Evolutionary conservation across 306 rosid species (phyloP), one percentile per base, ranked within the genome.

Genomic region (Ziziphus jujuba): DNA sequence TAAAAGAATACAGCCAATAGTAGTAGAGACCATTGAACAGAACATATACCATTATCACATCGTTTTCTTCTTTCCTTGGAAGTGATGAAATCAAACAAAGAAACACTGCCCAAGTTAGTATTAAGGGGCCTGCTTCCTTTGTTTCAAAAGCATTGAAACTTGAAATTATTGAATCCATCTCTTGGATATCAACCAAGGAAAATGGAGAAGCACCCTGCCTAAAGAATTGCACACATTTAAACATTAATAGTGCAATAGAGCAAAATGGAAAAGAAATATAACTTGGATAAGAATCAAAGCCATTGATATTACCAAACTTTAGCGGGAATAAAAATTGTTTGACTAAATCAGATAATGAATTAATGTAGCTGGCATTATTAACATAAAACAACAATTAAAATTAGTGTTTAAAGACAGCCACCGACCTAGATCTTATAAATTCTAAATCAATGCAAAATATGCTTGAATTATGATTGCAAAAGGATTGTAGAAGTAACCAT

Each of bases 91-190:
- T 80, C 50, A 90, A 73, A 82, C 90, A 87, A 73, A 92, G 89
- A 81, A 86, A 90, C 49, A 88, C 97, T 14, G 97, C 98, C 97
- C 98, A 92, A 24, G 97, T 84, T 45, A 92, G 83, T 78, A 92
- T 73, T 62, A 92, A 75, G 19, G 96, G 98, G 44, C 93, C 86
- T 24, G 91, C 86, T 84, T 87, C 98, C 73, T 90, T 86, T 49
- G 82, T 78, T 78, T 87, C 93, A 79, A 78, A 84, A 63, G 69
- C 81, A 75, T 59, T 86, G 74, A 90, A 78, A 58, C 87, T 84
- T 69, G 96, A 86, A 66, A 92, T 63, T 73, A 87, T 48, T 56
- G 85, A 83, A 75, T 92, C 97, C 89, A 90, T 90, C 88, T 90
- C 93, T 81, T 82, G 96, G 70, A 92, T 69, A 53, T 92, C 91